Percentiles rank a stretch among this genome's conserved stretches.
These are phyloP conservation scores for Calocybe indica DNA, from an alignment of 768 basidiomycete species.

Conservation along the genomic window DNA sequence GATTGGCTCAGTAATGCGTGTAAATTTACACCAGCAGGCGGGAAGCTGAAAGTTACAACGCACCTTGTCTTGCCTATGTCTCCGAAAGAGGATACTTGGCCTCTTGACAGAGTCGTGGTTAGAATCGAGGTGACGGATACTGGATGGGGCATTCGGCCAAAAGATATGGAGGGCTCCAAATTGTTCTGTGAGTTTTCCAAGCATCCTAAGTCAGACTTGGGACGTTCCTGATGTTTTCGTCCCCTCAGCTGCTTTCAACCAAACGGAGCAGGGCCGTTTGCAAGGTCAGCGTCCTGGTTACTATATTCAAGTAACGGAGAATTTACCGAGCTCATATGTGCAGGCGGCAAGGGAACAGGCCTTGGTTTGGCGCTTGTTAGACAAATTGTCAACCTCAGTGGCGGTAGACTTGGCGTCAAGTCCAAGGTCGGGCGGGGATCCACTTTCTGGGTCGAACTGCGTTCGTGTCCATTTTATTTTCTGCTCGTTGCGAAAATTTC, in stretches of 20 bases:
- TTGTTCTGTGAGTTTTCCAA: conserved; percentile 41
- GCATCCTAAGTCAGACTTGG: no score
- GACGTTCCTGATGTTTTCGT: neutral
- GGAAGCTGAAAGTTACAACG: conserved; percentile 51
- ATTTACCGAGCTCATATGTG: neutral
- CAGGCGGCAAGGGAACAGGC: conserved; percentile 42
- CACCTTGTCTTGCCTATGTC: conserved; percentile 32
- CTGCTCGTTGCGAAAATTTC: conserved; percentile 10
- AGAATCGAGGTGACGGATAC: conserved; percentile 67
- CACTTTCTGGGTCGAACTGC: conserved; percentile 70
- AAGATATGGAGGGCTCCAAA: conserved; percentile 54
- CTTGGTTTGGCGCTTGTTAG: conserved; percentile 52
- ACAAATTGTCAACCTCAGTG: conserved; percentile 51
- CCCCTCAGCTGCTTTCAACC: conserved; percentile 45
- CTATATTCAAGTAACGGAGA: neutral
- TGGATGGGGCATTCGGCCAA: conserved; percentile 51
- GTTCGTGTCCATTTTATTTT: conserved; percentile 1
- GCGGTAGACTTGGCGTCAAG: conserved; percentile 45
- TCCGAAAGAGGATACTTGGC: neutral
- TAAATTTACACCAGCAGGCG: conserved; percentile 54
- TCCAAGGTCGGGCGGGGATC: conserved; percentile 52
- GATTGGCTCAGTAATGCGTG: conserved; percentile 39
- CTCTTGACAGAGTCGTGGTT: conserved; percentile 48
- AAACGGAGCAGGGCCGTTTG: conserved; percentile 49
- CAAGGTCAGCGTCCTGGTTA: conserved; percentile 12